Percentiles rank a stretch among this genome's conserved stretches.
Conservation (phyloP, 1,139 yeast species). For the Yamadazyma jaroonii region DNA sequence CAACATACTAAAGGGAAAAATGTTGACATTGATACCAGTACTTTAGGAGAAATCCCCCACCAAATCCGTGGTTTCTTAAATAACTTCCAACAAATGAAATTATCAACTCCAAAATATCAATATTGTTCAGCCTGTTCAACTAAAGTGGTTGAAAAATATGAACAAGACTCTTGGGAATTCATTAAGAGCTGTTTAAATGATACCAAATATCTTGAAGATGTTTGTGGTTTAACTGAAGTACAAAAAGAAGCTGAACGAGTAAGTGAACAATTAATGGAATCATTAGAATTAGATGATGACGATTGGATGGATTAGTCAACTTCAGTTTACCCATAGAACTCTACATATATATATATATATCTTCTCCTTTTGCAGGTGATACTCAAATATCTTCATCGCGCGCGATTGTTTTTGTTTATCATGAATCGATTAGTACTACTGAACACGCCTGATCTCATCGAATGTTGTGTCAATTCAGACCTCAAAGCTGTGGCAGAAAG, state of each 20-base stretch:
- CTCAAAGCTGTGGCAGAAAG: slow-evolving; percentile 21
- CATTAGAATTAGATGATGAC: slow-evolving; percentile 36
- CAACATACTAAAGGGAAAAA: slow-evolving; percentile 62
- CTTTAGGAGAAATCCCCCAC: slow-evolving; percentile 78
- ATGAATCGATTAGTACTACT: slow-evolving; percentile 17
- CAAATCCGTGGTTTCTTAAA: slow-evolving; percentile 84
- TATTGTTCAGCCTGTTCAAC: slow-evolving; percentile 85
- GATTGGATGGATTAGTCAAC: slow-evolving; percentile 18
- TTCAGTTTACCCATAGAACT: not conserved
- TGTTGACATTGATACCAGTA: slow-evolving; percentile 31
- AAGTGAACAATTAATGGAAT: slow-evolving; percentile 35
- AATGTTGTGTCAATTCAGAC: slow-evolving; percentile 15
- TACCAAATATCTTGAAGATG: slow-evolving; percentile 61
- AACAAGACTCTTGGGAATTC: slow-evolving; percentile 72
- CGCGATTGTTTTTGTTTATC: slow-evolving; percentile 1
- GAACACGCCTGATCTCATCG: slow-evolving; percentile 18
- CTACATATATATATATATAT: no score
- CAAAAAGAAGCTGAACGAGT: slow-evolving; percentile 73
- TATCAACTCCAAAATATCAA: slow-evolving; percentile 68
- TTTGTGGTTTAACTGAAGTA: slow-evolving; percentile 73
- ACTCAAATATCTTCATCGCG: not conserved
- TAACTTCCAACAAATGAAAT: slow-evolving; percentile 58
- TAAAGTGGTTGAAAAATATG: slow-evolving; percentile 50
- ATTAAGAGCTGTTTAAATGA: slow-evolving; percentile 66
- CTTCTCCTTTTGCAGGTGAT: not conserved